Conservation (phyloP, 1,139 yeast species). For the Candida sp. region DNA sequence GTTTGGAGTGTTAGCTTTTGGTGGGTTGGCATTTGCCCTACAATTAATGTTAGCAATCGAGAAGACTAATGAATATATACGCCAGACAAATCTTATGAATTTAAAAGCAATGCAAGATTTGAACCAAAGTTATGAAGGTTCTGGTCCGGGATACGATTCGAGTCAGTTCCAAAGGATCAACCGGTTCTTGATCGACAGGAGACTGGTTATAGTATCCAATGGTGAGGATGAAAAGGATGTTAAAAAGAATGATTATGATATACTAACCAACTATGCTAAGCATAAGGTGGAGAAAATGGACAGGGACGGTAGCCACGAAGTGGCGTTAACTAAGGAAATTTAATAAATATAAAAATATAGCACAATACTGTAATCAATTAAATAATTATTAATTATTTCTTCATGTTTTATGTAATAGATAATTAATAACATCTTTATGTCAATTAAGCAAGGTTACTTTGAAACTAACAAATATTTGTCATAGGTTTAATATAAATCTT, state of each 20-base stretch:
- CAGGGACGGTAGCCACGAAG: neutral
- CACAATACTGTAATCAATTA: too few species aligned
- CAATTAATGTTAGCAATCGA: constrained; percentile 46
- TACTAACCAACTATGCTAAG: constrained; percentile 32
- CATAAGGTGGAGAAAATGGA: constrained; percentile 20
- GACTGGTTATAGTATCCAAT: constrained; percentile 26
- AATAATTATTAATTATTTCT: too few species aligned
- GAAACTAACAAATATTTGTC: too few species aligned
- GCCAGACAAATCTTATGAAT: constrained; percentile 31
- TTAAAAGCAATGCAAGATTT: constrained; percentile 47
- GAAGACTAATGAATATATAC: constrained; percentile 25
- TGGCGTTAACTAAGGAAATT: neutral
- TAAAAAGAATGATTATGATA: constrained; percentile 23
- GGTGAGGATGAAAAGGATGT: constrained; percentile 14
- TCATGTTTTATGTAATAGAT: too few species aligned
- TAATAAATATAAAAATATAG: too few species aligned
- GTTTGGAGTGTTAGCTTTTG: constrained; percentile 38
- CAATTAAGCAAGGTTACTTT: too few species aligned
- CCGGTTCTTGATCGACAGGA: constrained; percentile 59
- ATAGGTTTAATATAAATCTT: too few species aligned
- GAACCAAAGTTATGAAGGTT: constrained; percentile 47
- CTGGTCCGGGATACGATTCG: constrained; percentile 34
- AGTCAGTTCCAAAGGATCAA: constrained; percentile 39
- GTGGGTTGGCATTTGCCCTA: constrained; percentile 35
- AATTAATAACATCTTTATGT: too few species aligned